Conservation (phyloP, 202 grass and related monocot species). For the Cymbopogon flexuosus region DNA sequence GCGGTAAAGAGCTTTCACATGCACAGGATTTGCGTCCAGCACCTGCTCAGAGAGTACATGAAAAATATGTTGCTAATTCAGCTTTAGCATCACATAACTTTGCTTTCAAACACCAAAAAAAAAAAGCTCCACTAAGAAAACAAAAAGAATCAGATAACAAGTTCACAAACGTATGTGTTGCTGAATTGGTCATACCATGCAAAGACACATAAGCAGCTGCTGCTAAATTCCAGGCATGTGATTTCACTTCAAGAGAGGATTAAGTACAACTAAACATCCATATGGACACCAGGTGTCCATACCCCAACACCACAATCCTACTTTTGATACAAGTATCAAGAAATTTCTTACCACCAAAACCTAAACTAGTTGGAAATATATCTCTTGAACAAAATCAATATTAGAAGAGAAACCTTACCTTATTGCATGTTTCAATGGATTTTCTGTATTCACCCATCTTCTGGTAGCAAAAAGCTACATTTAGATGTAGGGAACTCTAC, state of each 20-base stretch:
- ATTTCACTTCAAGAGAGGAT: background rate
- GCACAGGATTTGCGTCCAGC: constrained; percentile 69
- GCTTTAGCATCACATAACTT: background rate
- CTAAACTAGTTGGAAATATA: background rate
- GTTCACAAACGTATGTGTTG: background rate
- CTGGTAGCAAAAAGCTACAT: constrained; percentile 94
- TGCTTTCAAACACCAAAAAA: background rate
- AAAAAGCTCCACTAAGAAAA: background rate
- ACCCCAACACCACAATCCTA: background rate
- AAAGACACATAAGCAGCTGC: background rate
- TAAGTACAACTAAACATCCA: constrained; percentile 1
- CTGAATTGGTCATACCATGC: background rate
- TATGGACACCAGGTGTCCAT: background rate
- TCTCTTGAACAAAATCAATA: background rate
- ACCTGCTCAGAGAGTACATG: constrained; percentile 46
- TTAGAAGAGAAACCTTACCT: constrained; percentile 40
- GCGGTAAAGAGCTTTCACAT: constrained; percentile 88
- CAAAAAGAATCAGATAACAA: background rate
- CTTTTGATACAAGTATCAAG: background rate
- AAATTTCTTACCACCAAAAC: constrained; percentile 12
- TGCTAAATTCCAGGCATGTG: background rate
- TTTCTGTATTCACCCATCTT: constrained; percentile 82
- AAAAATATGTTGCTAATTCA: background rate
- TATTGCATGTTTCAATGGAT: constrained; percentile 92
- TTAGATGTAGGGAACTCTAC: constrained; percentile 85